Conservation (phyloP, 2,329 filamentous ascomycete species). For the Diplodia corticola region DNA sequence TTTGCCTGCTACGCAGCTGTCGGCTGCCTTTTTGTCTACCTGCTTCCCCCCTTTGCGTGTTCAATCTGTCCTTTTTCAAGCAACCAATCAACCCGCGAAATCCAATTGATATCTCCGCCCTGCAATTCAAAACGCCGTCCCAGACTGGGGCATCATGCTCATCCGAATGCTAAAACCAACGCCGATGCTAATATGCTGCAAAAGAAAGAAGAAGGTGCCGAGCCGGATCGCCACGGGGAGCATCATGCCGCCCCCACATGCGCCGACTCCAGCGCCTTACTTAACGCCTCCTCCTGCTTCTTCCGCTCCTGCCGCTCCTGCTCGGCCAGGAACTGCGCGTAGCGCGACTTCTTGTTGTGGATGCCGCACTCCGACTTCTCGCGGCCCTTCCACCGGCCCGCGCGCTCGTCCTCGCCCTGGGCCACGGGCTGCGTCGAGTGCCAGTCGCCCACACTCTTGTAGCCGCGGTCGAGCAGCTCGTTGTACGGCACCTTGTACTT, state of each 20-base stretch:
- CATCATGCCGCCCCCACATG: constrained; percentile 17
- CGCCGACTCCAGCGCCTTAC: constrained; percentile 21
- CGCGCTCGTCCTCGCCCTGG: constrained; percentile 91
- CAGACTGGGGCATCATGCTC: constrained; percentile 17
- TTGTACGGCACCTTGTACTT: constrained; percentile 93
- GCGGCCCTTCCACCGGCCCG: constrained; percentile 95
- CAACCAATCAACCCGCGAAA: background rate
- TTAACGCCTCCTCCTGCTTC: constrained; percentile 36
- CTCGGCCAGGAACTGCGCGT: constrained; percentile 78
- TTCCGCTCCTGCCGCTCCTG: constrained; percentile 72
- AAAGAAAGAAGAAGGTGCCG: constrained; percentile 6
- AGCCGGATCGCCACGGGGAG: background rate
- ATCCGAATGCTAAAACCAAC: constrained; percentile 28
- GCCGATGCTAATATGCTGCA: constrained; percentile 34
- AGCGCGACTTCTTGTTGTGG: constrained; percentile 95
- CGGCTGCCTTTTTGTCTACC: background rate
- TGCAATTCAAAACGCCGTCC: constrained; percentile 21
- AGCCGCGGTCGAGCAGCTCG: constrained; percentile 83
- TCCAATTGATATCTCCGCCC: constrained; percentile 18
- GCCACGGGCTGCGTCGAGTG: constrained; percentile 89
- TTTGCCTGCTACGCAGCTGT: background rate
- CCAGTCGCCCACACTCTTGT: constrained; percentile 98
- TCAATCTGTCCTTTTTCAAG: constrained; percentile 7
- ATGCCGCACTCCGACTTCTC: constrained; percentile 97
- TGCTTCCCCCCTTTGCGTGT: background rate